These are phyloP conservation scores for Avena insularis DNA, from an alignment of 176 grass and related monocot genomes.

Conservation along the genomic window DNA sequence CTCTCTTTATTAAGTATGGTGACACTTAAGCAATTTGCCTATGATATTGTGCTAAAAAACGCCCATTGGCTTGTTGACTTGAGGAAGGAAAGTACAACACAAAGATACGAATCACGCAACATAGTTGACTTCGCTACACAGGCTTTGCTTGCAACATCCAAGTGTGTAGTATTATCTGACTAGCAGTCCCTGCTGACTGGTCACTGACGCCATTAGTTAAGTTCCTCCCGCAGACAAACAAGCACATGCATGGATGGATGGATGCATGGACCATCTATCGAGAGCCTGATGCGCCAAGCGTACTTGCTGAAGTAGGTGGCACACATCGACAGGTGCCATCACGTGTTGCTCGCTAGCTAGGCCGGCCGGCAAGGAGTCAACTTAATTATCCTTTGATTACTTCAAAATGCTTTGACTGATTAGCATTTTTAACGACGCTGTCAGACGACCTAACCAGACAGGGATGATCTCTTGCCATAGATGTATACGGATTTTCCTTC, in stretches of 20 bases:
- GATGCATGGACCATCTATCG: not conserved
- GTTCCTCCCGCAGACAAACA: too few relatives aligned
- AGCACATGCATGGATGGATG: not conserved
- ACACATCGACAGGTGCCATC: conserved; percentile 19
- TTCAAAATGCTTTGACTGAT: not conserved
- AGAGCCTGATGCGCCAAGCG: not conserved
- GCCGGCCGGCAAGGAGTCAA: conserved; percentile 4
- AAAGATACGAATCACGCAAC: too few relatives aligned
- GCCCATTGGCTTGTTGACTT: too few relatives aligned
- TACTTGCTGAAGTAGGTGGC: not conserved
- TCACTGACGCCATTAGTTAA: too few relatives aligned
- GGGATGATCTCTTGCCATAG: not conserved
- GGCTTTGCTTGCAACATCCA: too few relatives aligned
- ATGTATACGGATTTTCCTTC: not conserved
- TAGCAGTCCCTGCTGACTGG: too few relatives aligned
- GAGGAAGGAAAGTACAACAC: too few relatives aligned
- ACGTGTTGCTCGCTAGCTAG: conserved; percentile 19
- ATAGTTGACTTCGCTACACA: too few relatives aligned
- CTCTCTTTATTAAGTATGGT: too few relatives aligned
- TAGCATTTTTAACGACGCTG: not conserved
- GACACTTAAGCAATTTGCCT: too few relatives aligned
- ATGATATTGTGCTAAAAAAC: too few relatives aligned
- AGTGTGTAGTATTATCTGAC: too few relatives aligned
- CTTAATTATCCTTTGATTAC: not conserved
- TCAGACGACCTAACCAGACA: not conserved